Conservation (phyloP, 345 rosid species). For the Aethionema arabicum region DNA sequence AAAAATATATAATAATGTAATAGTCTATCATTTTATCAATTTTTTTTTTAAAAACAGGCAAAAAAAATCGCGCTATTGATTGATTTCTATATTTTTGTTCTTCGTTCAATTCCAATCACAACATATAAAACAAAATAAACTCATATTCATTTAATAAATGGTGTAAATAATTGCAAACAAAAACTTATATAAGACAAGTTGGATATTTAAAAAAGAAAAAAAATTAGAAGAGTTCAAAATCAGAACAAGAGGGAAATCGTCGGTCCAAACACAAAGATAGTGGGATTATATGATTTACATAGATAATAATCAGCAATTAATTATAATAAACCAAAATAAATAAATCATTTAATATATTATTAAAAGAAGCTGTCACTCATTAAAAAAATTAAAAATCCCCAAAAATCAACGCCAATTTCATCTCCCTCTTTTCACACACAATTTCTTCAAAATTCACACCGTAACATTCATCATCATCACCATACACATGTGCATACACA, state of each 20-base stretch:
- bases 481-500: too few relatives aligned
- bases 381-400: constrained; percentile 7
- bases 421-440: constrained; percentile 31
- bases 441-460: constrained; percentile 3
- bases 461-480: constrained; percentile 17
- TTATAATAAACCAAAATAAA: too few relatives aligned
- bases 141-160: neutral
- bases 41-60: too few relatives aligned
- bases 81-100: too few relatives aligned
- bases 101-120: too few relatives aligned
- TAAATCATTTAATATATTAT: too few relatives aligned
- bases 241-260: constrained; percentile 34
- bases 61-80: too few relatives aligned
- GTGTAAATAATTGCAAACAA: neutral
- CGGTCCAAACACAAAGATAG: constrained; percentile 33
- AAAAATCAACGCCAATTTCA: constrained; percentile 29
- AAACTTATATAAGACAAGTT: constrained; percentile 4
- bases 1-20: too few relatives aligned
- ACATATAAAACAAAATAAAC: too few relatives aligned
- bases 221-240: constrained; percentile 7
- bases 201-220: constrained; percentile 6
- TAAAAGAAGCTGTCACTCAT: constrained; percentile 35
- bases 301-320: too few relatives aligned
- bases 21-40: too few relatives aligned
- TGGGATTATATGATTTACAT: constrained; percentile 12